Conservation (phyloP, 2,329 filamentous ascomycete species). For the Cryphonectria naterciae region DNA sequence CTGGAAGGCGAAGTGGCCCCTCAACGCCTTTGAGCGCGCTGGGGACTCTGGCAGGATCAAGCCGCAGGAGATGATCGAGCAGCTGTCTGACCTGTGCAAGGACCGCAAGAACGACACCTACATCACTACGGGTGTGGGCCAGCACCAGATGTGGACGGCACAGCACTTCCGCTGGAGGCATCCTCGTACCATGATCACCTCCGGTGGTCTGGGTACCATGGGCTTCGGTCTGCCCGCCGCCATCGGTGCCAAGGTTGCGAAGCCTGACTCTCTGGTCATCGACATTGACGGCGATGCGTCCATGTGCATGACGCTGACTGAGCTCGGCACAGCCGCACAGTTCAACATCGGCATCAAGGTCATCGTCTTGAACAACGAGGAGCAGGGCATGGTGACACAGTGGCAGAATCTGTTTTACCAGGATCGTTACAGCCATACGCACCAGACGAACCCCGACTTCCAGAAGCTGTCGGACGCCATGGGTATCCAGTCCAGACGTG, state of each 20-base stretch:
- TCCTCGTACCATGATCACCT: constrained; percentile 93
- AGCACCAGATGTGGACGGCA: constrained; percentile 98
- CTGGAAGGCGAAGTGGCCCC: constrained; percentile 93
- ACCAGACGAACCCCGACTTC: constrained; percentile 95
- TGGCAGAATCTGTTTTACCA: constrained; percentile 99
- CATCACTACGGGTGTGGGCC: constrained; percentile 92
- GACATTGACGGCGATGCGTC: constrained; percentile 99
- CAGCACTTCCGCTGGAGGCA: constrained; percentile 96
- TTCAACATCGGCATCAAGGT: constrained; percentile 98
- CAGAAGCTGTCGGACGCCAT: constrained; percentile 92
- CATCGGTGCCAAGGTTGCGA: constrained; percentile 89
- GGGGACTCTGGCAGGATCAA: constrained; percentile 82
- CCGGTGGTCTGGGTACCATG: constrained; percentile 94
- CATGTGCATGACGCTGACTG: constrained; percentile 97
- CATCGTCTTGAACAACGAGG: constrained; percentile 93
- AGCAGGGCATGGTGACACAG: constrained; percentile 98
- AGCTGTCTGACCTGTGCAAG: constrained; percentile 82
- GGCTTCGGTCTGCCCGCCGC: constrained; percentile 92
- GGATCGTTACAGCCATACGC: constrained; percentile 88
- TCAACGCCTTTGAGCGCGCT: constrained; percentile 78
- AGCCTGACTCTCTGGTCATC: constrained; percentile 79
- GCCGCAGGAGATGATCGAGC: constrained; percentile 90
- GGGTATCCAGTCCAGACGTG: constrained; percentile 76
- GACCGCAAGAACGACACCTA: constrained; percentile 81
- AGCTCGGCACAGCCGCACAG: constrained; percentile 89